These are phyloP conservation scores for Capronia epimyces DNA, from an alignment of 2,329 filamentous ascomycete genomes.

Conservation along the genomic window DNA sequence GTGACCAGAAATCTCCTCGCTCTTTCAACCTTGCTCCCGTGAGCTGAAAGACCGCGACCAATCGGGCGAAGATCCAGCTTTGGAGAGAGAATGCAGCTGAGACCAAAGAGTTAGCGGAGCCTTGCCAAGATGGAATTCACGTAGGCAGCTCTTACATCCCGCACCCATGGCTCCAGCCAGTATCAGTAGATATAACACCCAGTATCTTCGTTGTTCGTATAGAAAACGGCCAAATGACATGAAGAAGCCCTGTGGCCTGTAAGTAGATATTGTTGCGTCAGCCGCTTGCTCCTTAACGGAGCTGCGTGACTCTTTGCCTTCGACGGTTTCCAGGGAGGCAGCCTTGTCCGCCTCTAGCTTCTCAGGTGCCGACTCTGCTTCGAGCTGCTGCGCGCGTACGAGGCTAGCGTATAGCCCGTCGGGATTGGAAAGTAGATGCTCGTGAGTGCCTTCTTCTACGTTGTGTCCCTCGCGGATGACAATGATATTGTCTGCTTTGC, in stretches of 20 bases:
- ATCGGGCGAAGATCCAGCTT: slow-evolving; percentile 44
- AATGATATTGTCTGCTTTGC: slow-evolving; percentile 71
- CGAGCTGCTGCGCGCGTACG: slow-evolving; percentile 27
- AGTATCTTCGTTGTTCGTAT: slow-evolving; percentile 33
- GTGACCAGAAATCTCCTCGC: slow-evolving; percentile 47
- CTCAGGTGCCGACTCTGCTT: slow-evolving; percentile 37
- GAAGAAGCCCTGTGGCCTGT: slow-evolving; percentile 27
- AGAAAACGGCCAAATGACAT: slow-evolving; percentile 32
- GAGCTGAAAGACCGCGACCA: slow-evolving; percentile 46
- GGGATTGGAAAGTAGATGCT: slow-evolving; percentile 58
- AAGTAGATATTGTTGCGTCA: neutral
- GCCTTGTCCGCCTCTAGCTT: slow-evolving; percentile 4
- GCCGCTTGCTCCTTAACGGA: slow-evolving; percentile 5
- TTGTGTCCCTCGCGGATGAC: slow-evolving; percentile 67
- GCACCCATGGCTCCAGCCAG: slow-evolving; percentile 30
- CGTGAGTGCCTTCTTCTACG: slow-evolving; percentile 70
- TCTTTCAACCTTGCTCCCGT: slow-evolving; percentile 36
- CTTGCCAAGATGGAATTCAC: neutral
- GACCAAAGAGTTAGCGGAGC: slow-evolving; percentile 12
- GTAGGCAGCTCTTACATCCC: slow-evolving; percentile 31
- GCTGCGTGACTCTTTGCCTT: slow-evolving; percentile 8
- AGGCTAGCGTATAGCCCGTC: slow-evolving; percentile 54
- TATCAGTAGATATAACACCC: slow-evolving; percentile 31
- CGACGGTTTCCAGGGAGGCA: slow-evolving; percentile 9
- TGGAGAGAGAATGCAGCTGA: slow-evolving; percentile 47